These are phyloP conservation scores for Mentha longifolia DNA, from an alignment of 257 asterid species.

Conservation along the genomic window DNA sequence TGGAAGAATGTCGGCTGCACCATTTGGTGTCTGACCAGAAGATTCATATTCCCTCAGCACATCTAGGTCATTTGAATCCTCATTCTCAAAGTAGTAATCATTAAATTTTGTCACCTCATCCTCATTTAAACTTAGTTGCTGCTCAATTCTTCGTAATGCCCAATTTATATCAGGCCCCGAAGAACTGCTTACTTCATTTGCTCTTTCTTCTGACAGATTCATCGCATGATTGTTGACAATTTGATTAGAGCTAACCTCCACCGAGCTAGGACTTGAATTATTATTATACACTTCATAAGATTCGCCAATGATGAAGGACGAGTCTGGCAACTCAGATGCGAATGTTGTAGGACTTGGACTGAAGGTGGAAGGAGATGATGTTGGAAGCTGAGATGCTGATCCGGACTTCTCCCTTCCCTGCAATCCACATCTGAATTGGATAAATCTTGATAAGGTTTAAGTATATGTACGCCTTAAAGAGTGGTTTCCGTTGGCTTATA, in stretches of 20 bases:
- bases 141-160: conserved; percentile 71
- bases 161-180: conserved; percentile 55
- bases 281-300: conserved; percentile 53
- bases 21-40: conserved; percentile 50
- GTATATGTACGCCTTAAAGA: conserved; percentile 3
- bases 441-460: conserved; percentile 19
- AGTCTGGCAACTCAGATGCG: conserved; percentile 52
- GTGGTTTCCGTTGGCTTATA: conserved; percentile 19
- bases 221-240: conserved; percentile 32
- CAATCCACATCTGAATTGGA: conserved; percentile 31
- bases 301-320: conserved; percentile 55
- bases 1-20: conserved; percentile 42
- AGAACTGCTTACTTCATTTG: conserved; percentile 53
- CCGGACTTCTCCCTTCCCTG: conserved; percentile 66
- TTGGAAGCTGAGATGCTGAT: conserved; percentile 51
- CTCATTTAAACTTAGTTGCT: conserved; percentile 79
- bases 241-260: conserved; percentile 64
- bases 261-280: conserved; percentile 65
- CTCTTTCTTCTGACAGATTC: conserved; percentile 43
- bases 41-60: conserved; percentile 45
- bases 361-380: conserved; percentile 51
- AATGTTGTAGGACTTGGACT: conserved; percentile 60
- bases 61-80: conserved; percentile 50
- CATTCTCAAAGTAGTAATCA: conserved; percentile 45
- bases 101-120: conserved; percentile 48